phyloP scores from a whole-genome alignment of 2,329 filamentous ascomycete genomes.

The Neofusicoccum ribis region DNA sequence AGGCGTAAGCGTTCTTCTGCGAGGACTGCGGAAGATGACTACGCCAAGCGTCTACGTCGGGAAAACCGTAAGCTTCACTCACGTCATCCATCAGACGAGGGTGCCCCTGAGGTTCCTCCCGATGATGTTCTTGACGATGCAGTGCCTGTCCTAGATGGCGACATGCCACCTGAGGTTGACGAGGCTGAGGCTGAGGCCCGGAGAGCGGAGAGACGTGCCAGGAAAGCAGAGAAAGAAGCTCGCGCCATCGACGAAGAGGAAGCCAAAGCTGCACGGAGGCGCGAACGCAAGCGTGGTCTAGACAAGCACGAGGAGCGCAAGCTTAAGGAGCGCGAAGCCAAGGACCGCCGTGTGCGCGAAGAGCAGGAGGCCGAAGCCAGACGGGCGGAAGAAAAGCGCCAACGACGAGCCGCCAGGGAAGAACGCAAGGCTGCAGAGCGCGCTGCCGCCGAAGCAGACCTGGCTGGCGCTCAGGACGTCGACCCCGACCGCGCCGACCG shows the following conservation, averaged over 20 bases:
- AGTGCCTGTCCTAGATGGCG: not conserved
- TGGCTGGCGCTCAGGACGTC: slow-evolving; percentile 17
- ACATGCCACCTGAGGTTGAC: not conserved
- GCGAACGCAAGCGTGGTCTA: slow-evolving; percentile 5
- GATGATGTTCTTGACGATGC: not conserved
- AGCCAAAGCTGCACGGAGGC: not conserved
- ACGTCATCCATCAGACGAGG: slow-evolving; percentile 1
- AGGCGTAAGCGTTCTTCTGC: slow-evolving; percentile 40
- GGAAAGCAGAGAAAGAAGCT: slow-evolving; percentile 29
- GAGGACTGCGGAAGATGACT: slow-evolving; percentile 34
- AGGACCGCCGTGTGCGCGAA: not conserved
- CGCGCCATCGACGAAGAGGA: slow-evolving; percentile 16
- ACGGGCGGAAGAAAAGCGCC: slow-evolving; percentile 41
- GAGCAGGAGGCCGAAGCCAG: slow-evolving; percentile 37
- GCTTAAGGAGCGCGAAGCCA: not conserved
- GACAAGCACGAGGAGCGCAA: slow-evolving; percentile 14
- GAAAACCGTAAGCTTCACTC: slow-evolving; percentile 11
- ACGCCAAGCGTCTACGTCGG: slow-evolving; percentile 17
- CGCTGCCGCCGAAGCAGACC: slow-evolving; percentile 23
- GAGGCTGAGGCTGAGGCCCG: slow-evolving; percentile 31
- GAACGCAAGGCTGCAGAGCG: slow-evolving; percentile 28
- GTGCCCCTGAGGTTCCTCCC: not conserved
- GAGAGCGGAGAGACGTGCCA: slow-evolving; percentile 35
- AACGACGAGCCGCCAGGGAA: slow-evolving; percentile 33
- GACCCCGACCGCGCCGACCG: slow-evolving; percentile 29